Evolutionary conservation across 768 basidiomycete species (phyloP).

Genomic region (Amanita subjunquillea): DNA sequence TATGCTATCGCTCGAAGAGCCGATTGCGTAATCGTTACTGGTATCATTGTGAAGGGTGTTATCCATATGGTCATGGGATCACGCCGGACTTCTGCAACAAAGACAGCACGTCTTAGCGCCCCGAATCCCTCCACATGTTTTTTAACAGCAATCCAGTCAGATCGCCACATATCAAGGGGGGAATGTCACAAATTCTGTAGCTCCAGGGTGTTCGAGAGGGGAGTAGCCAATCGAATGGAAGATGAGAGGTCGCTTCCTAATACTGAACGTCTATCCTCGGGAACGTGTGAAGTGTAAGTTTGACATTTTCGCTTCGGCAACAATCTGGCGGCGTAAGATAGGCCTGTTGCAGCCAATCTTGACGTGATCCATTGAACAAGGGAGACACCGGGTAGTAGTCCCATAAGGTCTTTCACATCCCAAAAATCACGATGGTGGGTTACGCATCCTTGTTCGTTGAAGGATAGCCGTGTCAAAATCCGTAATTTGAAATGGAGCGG

Average conservation of each 20-base stretch:
- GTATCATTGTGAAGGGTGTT: neutral
- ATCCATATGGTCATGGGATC: neutral
- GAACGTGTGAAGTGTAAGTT: slow-evolving; percentile 6
- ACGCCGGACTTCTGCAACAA: neutral
- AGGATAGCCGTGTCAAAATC: slow-evolving; percentile 61
- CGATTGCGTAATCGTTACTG: neutral
- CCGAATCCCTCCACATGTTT: neutral
- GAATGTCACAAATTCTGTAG: slow-evolving; percentile 3
- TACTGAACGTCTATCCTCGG: slow-evolving; percentile 9
- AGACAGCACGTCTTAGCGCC: neutral
- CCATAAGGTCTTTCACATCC: slow-evolving; percentile 72
- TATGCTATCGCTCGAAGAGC: neutral
- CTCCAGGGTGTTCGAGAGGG: slow-evolving; percentile 6
- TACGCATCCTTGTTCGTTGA: slow-evolving; percentile 77
- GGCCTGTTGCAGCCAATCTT: slow-evolving; percentile 47
- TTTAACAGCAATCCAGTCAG: neutral
- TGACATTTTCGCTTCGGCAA: slow-evolving; percentile 15
- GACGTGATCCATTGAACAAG: slow-evolving; percentile 61
- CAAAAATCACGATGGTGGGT: slow-evolving; percentile 74
- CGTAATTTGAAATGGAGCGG: slow-evolving; percentile 68
- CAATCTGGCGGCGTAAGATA: slow-evolving; percentile 33
- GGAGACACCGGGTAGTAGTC: slow-evolving; percentile 59
- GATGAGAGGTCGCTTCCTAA: slow-evolving; percentile 9
- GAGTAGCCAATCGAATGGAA: neutral
- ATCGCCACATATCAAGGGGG: neutral